Conservation (phyloP, 371 early-diverging fungal species). For the Apophysomyces ossiformis region DNA sequence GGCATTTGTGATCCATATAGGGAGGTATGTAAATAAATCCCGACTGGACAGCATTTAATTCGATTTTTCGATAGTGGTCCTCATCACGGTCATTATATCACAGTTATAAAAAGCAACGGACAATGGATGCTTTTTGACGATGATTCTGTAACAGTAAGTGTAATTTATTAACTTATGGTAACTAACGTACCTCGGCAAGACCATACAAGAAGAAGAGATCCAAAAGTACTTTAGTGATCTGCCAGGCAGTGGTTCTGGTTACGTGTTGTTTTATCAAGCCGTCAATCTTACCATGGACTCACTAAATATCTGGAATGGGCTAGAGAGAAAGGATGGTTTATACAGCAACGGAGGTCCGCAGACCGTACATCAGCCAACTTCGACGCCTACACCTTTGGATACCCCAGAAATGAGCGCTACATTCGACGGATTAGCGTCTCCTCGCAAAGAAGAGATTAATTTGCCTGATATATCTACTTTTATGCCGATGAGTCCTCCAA, state of each 20-base stretch:
- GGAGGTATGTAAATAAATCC: conserved; percentile 56
- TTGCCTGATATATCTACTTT: conserved; percentile 2
- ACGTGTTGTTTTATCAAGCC: conserved; percentile 83
- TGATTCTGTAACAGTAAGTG: conserved; percentile 81
- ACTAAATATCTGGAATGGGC: conserved; percentile 31
- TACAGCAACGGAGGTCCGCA: conserved; percentile 22
- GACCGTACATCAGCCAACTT: neutral
- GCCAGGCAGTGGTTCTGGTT: conserved; percentile 81
- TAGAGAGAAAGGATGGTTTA: conserved; percentile 17
- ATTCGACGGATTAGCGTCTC: neutral
- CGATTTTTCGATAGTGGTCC: conserved; percentile 68
- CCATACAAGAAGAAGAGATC: conserved; percentile 80
- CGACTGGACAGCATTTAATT: conserved; percentile 2
- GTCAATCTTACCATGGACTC: conserved; percentile 49
- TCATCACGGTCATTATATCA: conserved; percentile 96
- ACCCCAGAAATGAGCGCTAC: neutral
- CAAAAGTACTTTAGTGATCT: conserved; percentile 85
- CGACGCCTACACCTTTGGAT: conserved; percentile 12
- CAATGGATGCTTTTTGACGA: conserved; percentile 97
- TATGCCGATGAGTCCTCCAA: neutral
- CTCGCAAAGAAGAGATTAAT: neutral
- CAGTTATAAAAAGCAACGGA: conserved; percentile 84
- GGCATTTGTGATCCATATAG: conserved; percentile 94
- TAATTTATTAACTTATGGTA: neutral
- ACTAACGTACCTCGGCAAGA: conserved; percentile 27